These are phyloP conservation scores for Yamadazyma mexicana DNA, from an alignment of 1,139 yeast species.

Conservation along the genomic window DNA sequence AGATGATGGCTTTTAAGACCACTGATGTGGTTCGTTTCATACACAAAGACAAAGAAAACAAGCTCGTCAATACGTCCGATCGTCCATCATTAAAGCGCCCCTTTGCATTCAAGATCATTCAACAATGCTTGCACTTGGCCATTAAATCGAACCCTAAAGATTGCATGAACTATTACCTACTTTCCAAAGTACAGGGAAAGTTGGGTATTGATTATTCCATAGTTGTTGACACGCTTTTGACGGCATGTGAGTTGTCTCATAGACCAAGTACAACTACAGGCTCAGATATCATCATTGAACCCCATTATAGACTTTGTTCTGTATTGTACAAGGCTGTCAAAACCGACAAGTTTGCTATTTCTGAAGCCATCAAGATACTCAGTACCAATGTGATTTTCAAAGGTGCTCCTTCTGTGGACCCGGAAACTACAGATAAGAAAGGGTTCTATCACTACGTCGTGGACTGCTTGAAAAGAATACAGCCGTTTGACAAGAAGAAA, in stretches of 20 bases:
- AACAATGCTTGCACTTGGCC: conserved; percentile 45
- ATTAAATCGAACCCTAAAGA: conserved; percentile 43
- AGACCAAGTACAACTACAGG: conserved; percentile 16
- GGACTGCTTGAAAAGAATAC: conserved; percentile 34
- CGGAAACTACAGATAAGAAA: conserved; percentile 10
- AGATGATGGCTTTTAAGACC: conserved; percentile 51
- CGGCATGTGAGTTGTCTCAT: conserved; percentile 26
- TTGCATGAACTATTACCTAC: conserved; percentile 64
- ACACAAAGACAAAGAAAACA: conserved; percentile 23
- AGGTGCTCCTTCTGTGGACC: neutral
- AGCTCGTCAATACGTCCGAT: conserved; percentile 23
- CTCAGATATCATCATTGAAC: conserved; percentile 57
- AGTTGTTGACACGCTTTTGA: conserved; percentile 39
- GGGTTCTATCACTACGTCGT: conserved; percentile 25
- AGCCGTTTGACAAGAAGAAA: conserved; percentile 69
- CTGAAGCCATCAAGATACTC: conserved; percentile 40
- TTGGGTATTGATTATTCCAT: conserved; percentile 25
- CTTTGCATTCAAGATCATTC: conserved; percentile 35
- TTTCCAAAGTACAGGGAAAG: conserved; percentile 63
- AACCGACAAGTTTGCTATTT: conserved; percentile 28
- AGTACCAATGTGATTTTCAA: conserved; percentile 25
- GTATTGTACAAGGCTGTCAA: conserved; percentile 57
- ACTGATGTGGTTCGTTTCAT: conserved; percentile 36
- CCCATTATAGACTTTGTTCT: conserved; percentile 68
- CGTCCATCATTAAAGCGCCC: conserved; percentile 24